Percentiles rank a stretch among this genome's conserved stretches.
These are phyloP conservation scores for Aspergillus ustus DNA, from an alignment of 2,329 filamentous ascomycete genomes.

Conservation along the genomic window DNA sequence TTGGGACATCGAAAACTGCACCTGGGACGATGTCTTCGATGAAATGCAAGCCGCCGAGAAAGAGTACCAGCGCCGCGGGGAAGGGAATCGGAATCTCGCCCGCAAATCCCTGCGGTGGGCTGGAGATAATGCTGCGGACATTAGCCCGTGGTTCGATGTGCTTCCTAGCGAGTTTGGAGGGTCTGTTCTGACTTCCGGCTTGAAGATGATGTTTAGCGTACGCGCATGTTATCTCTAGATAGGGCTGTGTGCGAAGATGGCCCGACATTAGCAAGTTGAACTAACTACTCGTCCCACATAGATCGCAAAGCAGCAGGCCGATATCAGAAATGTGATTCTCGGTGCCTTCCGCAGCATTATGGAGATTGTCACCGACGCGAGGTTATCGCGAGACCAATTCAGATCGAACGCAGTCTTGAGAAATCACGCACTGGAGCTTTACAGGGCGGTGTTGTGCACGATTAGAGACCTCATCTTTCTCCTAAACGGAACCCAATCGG, in stretches of 20 bases:
- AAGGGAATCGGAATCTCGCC: background rate
- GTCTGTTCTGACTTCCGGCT: background rate
- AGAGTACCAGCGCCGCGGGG: background rate
- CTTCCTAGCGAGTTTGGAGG: background rate
- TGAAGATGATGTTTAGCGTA: constrained; percentile 6
- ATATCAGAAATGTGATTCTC: background rate
- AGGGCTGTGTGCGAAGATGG: too few relatives aligned
- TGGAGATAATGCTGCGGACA: background rate
- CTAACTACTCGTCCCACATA: background rate
- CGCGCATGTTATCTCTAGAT: background rate
- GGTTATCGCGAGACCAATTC: background rate
- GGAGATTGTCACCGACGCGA: background rate
- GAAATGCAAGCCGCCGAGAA: background rate
- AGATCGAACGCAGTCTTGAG: background rate
- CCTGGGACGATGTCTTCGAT: background rate
- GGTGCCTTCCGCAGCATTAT: background rate
- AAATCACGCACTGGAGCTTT: background rate
- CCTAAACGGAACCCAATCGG: background rate
- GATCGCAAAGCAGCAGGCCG: background rate
- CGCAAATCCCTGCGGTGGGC: background rate
- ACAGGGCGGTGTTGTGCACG: background rate
- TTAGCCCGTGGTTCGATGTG: constrained; percentile 2
- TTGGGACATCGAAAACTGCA: background rate
- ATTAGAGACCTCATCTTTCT: background rate
- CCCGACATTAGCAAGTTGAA: background rate